phyloP scores from a whole-genome alignment of 2,329 filamentous ascomycete species.

The Lachnellula subtilissima region DNA sequence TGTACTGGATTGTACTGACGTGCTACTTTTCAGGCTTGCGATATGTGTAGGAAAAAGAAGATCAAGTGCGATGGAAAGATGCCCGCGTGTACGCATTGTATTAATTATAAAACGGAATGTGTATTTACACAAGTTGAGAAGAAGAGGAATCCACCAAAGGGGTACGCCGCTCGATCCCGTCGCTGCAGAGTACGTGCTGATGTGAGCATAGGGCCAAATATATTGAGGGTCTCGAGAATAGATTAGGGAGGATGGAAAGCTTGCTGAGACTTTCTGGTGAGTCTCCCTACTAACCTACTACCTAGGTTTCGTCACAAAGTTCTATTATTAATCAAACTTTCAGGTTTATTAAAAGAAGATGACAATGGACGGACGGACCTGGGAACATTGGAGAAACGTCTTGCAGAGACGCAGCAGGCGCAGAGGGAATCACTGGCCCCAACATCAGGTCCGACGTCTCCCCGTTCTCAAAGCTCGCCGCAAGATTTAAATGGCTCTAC shows the following conservation, averaged over 20 bases:
- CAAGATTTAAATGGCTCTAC: slow-evolving; percentile 33
- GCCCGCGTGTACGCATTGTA: slow-evolving; percentile 90
- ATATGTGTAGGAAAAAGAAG: slow-evolving; percentile 87
- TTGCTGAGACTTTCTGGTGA: slow-evolving; percentile 75
- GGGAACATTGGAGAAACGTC: slow-evolving; percentile 76
- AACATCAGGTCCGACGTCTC: slow-evolving; percentile 25
- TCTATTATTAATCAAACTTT: slow-evolving; percentile 1
- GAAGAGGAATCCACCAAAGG: slow-evolving; percentile 95
- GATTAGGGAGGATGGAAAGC: slow-evolving; percentile 92
- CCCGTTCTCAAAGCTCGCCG: slow-evolving; percentile 40
- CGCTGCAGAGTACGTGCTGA: slow-evolving; percentile 15
- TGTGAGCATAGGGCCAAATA: slow-evolving; percentile 73
- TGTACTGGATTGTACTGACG: slow-evolving; percentile 9
- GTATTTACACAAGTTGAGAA: slow-evolving; percentile 98
- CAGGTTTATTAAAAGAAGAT: slow-evolving; percentile 75
- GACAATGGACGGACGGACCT: slow-evolving; percentile 83
- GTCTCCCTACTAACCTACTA: slow-evolving; percentile 11
- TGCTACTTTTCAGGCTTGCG: slow-evolving; percentile 42
- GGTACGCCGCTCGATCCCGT: slow-evolving; percentile 49
- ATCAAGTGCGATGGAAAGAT: slow-evolving; percentile 98
- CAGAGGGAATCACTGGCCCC: slow-evolving; percentile 27
- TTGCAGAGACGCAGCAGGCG: slow-evolving; percentile 48
- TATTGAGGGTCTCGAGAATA: slow-evolving; percentile 93
- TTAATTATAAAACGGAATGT: slow-evolving; percentile 97
- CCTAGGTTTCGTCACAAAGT: not conserved